Conservation (phyloP, 331 rosid genomes). For the Rhamnella rubrinervis region DNA sequence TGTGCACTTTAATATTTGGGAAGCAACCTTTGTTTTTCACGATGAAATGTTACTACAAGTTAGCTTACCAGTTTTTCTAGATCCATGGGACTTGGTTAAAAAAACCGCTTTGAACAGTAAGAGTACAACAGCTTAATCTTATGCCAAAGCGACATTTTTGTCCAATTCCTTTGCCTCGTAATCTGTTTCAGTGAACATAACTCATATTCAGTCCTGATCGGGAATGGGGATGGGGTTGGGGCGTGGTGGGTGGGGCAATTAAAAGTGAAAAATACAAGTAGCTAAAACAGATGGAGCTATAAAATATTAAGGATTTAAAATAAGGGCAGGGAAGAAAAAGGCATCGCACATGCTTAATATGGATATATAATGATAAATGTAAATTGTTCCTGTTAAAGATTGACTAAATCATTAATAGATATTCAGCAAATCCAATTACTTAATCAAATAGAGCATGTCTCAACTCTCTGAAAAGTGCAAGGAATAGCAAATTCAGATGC, state of each 20-base stretch:
- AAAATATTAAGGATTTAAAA: background rate
- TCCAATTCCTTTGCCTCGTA: conserved; percentile 88
- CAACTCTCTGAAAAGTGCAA: background rate
- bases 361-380: no score
- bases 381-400: background rate
- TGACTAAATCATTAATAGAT: background rate
- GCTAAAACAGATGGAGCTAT: background rate
- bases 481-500: background rate
- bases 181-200: conserved; percentile 51
- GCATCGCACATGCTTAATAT: no score
- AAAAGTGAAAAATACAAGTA: background rate
- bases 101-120: conserved; percentile 75
- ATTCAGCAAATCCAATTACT: background rate
- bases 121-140: conserved; percentile 72
- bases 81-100: conserved; percentile 73
- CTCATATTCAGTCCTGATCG: conserved; percentile 8
- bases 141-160: conserved; percentile 90
- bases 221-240: no score
- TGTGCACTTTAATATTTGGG: background rate
- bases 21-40: background rate
- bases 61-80: conserved; percentile 68
- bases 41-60: conserved; percentile 11
- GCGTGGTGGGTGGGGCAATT: background rate
- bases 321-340: background rate
- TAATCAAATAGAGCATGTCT: background rate